Percentiles rank a stretch among this genome's conserved stretches.
These are phyloP conservation scores for Zancudomyces culisetae DNA, from an alignment of 371 early-diverging fungal genomes.

Conservation along the genomic window DNA sequence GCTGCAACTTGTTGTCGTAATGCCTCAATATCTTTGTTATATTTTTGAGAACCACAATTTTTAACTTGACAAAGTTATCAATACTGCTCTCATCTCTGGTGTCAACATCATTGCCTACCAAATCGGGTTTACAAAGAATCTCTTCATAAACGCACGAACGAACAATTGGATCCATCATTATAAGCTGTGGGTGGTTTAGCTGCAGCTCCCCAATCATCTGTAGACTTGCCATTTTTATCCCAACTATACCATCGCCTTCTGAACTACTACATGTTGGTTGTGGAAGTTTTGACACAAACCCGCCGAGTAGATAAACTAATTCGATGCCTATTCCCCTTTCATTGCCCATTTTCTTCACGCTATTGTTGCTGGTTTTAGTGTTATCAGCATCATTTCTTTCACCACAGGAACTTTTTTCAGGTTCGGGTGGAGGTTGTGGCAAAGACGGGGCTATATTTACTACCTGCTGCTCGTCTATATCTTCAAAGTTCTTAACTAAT, in stretches of 20 bases:
- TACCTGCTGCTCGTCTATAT: constrained; percentile 18
- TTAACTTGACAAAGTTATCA: neutral
- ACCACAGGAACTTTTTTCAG: too few relatives aligned
- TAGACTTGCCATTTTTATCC: neutral
- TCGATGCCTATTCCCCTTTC: neutral
- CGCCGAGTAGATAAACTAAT: neutral
- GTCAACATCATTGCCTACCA: constrained; percentile 47
- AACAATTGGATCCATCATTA: constrained; percentile 35
- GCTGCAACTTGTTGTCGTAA: neutral
- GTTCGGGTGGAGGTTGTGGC: neutral
- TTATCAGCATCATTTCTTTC: too few relatives aligned
- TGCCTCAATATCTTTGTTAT: neutral
- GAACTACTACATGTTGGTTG: too few relatives aligned
- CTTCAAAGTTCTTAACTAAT: constrained; percentile 55
- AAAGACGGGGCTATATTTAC: neutral
- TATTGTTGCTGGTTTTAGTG: too few relatives aligned
- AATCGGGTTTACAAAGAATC: constrained; percentile 32
- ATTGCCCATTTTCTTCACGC: too few relatives aligned
- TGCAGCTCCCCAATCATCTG: constrained; percentile 38
- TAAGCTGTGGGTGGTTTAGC: constrained; percentile 42
- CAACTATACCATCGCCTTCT: too few relatives aligned
- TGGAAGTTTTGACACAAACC: neutral
- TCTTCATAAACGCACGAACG: constrained; percentile 39
- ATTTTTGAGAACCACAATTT: too few relatives aligned
- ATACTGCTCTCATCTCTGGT: constrained; percentile 28